Evolutionary conservation across 1,284 basidiomycete species (phyloP), one percentile per base, ranked within the genome.

Genomic region (Cystobasidium slooffiae): DNA sequence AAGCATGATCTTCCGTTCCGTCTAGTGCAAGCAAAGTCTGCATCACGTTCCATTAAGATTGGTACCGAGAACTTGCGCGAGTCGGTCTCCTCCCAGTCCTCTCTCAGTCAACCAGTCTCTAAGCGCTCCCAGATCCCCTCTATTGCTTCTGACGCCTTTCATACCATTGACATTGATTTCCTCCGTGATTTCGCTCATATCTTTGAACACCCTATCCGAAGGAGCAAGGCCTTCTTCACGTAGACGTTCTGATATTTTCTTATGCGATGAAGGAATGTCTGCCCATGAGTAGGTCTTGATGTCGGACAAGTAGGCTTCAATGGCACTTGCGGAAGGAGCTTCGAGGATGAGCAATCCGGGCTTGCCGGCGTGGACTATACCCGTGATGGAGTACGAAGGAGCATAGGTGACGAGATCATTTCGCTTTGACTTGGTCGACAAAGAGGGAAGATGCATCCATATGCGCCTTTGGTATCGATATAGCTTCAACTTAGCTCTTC

Each of bases 381-480:
- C 77, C 1, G 77, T 76, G 61, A 78, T 72, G 22, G 51, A 43
- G 56, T 78, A 73, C 24, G 61, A 31, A 12, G 68, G 44, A 12
- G 77, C 75, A 58, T 76, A 69, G 24, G 37, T 75, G 16, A 77
- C 66, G 31, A 77, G 72, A n/a, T 77, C 77, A 14, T 66, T 41
- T 12, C 77, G 77, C 72, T 77, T 77, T 51, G 68, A 72, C 6
- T 64, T 64, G n/a, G 77, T 76, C 20, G 75, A 76, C 53, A 77
- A 74, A 8, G 77, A 77, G 58, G 77, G 77, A 37, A 78, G 75
- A 68, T 78, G 75, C 74, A 76, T 75, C 77, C 77, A 78, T 24
- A 76, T 76, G 4, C 77, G 69, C 6, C 62, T 65, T 16, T 24
- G 31, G 5, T 31, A 5, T 31, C 1, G 31, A 31, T 31, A 5